Evolutionary conservation across 2,329 filamentous ascomycete species (phyloP).

Genomic region (Fusarium sp.): DNA sequence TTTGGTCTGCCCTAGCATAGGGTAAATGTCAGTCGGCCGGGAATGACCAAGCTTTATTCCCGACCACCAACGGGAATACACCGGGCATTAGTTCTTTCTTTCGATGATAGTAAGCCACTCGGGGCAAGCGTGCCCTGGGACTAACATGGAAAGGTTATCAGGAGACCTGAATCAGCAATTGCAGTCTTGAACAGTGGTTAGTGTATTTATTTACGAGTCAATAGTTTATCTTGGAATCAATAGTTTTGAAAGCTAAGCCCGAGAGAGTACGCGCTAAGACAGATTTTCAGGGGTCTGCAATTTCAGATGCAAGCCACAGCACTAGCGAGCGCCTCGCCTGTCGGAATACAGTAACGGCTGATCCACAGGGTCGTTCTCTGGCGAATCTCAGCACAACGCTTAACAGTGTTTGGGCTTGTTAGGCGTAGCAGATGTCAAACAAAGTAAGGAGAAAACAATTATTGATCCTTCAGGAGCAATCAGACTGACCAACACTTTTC

Average conservation of each 20-base stretch:
- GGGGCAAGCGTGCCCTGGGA: fast-evolving
- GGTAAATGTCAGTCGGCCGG: no score
- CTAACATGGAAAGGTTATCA: background rate
- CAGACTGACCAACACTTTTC: fast-evolving
- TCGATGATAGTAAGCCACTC: fast-evolving
- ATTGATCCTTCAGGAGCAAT: conserved; percentile 5
- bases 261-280: background rate
- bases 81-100: fast-evolving
- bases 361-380: background rate
- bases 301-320: background rate
- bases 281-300: background rate
- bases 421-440: background rate
- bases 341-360: background rate
- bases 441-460: background rate
- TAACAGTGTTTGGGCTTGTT: background rate
- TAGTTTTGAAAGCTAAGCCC: background rate
- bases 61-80: no score
- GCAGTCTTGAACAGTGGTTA: background rate
- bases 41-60: no score
- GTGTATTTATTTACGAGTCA: background rate
- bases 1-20: no score
- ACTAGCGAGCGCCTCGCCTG: background rate
- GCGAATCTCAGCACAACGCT: background rate
- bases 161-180: background rate
- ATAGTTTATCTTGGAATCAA: background rate